Base-by-base conservation (phyloP, 2,329 filamentous ascomycete species). In the Domatiomyces globalis region DNA sequence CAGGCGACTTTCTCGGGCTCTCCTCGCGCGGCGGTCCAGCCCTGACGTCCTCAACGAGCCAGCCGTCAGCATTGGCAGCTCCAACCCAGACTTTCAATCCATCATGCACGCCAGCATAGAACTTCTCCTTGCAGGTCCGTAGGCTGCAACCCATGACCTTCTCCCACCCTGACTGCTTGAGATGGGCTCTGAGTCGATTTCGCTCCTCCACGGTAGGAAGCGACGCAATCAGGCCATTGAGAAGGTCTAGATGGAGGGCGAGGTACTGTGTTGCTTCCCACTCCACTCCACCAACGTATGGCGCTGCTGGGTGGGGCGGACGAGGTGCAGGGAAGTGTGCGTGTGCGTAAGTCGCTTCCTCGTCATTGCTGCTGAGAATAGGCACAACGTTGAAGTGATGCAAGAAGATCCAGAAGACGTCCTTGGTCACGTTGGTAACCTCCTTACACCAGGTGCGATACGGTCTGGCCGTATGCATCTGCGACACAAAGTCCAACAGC, bases 191-290 rank as follows among this genome's bases (percentile, higher is more conserved):
- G 9, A 96, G 76, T 0, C 70, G 65, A 67, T 95, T 95, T 54
- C 92, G 85, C 52, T 85, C 81, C 20, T 76, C 68, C 1, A 65
- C 61, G 0, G 81, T 83, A 0, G 86, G 83, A 0, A 92, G 77
- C 53, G 84, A 90, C 0, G 90, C 87, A 52, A 96, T 71, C 51
- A 96, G 80, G 27, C 87, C 90, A 63, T 96, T 98, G 61, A 96
- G 71, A 9, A 98, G 80, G 63, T 96, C 92, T 8, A 98, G 76
- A 63, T 98, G 90, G 0, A 85, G 86, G 17, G 90, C 87, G 9
- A 96, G 75, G 65, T 96, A 96, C 67, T 95, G 95, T 8, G 92
- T 96, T 2, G 92, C 92, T 65, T 96, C 92, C 92, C 92, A 96
- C 68, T 98, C 92, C 8, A 96, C 92, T 50, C 92, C 90, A 47